phyloP scores from a whole-genome alignment of 116 monocot species.

The Posidonia oceanica region DNA sequence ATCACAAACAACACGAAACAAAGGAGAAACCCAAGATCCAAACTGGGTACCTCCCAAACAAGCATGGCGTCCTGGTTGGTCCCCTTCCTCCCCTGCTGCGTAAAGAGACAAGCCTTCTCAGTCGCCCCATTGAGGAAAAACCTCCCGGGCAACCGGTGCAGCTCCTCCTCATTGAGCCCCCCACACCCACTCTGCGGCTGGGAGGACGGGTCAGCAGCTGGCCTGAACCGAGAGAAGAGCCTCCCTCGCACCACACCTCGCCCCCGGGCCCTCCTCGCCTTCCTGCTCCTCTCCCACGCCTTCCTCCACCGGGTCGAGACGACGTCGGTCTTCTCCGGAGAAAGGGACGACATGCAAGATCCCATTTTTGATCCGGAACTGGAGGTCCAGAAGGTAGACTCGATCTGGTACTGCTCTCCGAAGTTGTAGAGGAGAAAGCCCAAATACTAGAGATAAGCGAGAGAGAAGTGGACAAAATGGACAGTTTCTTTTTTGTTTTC shows the following conservation, averaged over 20 bases:
- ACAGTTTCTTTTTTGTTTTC: too few species aligned
- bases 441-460: not conserved
- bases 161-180: conserved; percentile 25
- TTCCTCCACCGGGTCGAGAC: not conserved
- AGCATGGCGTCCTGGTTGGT: conserved; percentile 84
- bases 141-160: conserved; percentile 38
- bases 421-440: too few species aligned
- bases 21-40: not conserved
- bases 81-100: conserved; percentile 78
- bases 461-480: not conserved
- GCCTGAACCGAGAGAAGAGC: conserved; percentile 2
- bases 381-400: not conserved
- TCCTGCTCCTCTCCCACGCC: not conserved
- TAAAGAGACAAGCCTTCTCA: conserved; percentile 57
- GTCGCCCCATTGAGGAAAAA: conserved; percentile 49
- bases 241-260: not conserved
- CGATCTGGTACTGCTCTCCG: too few species aligned
- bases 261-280: not conserved
- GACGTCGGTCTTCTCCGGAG: not conserved
- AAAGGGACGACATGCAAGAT: conserved; percentile 6
- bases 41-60: conserved; percentile 43
- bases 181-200: conserved; percentile 1
- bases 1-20: not conserved
- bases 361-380: conserved; percentile 3
- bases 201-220: not conserved